Base-by-base conservation (phyloP, 1,284 basidiomycete species). In the Athelia sp. region DNA sequence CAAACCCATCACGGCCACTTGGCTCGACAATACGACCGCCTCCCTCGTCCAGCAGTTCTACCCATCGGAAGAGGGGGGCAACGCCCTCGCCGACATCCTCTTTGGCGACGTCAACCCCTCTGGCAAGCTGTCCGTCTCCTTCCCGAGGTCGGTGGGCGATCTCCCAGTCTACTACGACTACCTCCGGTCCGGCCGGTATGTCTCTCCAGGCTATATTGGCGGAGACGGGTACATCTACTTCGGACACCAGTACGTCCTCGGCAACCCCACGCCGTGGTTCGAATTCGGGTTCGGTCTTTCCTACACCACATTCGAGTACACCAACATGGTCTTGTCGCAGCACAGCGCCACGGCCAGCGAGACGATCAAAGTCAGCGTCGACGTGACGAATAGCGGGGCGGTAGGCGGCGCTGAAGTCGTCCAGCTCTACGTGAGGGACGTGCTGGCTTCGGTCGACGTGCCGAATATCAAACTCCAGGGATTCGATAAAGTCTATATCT, bases 1-100 rank as follows among this genome's bases (percentile, higher is more conserved):
- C 1, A 85, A 84, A 56, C 83, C 83, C 0, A 68, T 86, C 17
- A 74, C 84, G 13, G 82, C 85, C 56, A 81, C 84, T 2, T 87
- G 84, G 84, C 82, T 85, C 38, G 75, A 82, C 51, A 1, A 51
- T 83, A 80, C 84, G 54, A 81, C 78, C 26, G 79, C 83, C 55
- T 83, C 81, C 0, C 79, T 87, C 10, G 62, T 87, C 2, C 82
- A 85, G 56, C 82, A 87, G 60, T 85, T 87, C 66, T 87, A 87
- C 56, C 81, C 81, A 10, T 84, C 83, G 0, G 84, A 87, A 61
- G 68, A 81, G 24, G 82, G 82, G 51, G 82, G 82, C 6, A 68
- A 78, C 2, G 82, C 84, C 1, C 61, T 87, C 1, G 82, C 84
- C 0, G 82, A 87, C 55, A 64, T 85, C 43, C 62, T 86, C 6